Evolutionary conservation across 495 filamentous ascomycete species (phyloP).

Genomic region (Talaromyces stipitatus): DNA sequence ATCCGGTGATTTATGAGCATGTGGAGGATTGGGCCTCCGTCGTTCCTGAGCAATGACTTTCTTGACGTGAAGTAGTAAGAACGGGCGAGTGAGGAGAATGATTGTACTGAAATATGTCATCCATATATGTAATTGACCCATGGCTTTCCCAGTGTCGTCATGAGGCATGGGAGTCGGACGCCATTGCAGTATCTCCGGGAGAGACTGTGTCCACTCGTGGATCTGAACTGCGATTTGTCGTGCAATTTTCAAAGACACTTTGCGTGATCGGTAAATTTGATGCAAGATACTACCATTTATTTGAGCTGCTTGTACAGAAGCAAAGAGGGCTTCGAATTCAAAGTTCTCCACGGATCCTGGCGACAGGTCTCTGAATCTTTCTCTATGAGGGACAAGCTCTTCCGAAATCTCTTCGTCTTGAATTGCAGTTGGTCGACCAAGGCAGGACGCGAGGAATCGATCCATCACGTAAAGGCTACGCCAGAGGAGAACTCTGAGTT

Average conservation of each 20-base stretch:
- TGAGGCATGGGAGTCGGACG: slow-evolving; percentile 10
- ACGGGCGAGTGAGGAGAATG: slow-evolving; percentile 59
- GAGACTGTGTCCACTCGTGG: slow-evolving; percentile 6
- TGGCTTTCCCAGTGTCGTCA: slow-evolving; percentile 43
- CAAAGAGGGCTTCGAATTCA: slow-evolving; percentile 6
- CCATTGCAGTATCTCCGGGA: slow-evolving; percentile 6
- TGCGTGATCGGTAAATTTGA: slow-evolving; percentile 6
- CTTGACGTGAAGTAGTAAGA: slow-evolving; percentile 35
- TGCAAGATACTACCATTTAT: slow-evolving; percentile 3
- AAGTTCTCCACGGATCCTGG: slow-evolving; percentile 1
- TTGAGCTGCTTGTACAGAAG: slow-evolving; percentile 2
- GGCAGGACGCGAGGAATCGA: slow-evolving; percentile 49
- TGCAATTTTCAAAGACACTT: slow-evolving; percentile 6
- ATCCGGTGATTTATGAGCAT: neutral
- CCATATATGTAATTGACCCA: slow-evolving; percentile 60
- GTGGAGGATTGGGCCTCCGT: neutral
- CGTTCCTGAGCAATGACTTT: slow-evolving; percentile 4
- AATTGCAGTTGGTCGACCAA: slow-evolving; percentile 54
- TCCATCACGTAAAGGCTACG: slow-evolving; percentile 55
- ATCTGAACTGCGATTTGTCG: neutral
- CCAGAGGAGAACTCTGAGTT: slow-evolving; percentile 47
- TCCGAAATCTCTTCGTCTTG: slow-evolving; percentile 55
- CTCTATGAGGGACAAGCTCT: slow-evolving; percentile 20
- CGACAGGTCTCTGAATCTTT: neutral
- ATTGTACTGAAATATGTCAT: slow-evolving; percentile 68